Evolutionary conservation across 192 early-diverging fungal genomes (phyloP).

Genomic region (Backusella circina): DNA sequence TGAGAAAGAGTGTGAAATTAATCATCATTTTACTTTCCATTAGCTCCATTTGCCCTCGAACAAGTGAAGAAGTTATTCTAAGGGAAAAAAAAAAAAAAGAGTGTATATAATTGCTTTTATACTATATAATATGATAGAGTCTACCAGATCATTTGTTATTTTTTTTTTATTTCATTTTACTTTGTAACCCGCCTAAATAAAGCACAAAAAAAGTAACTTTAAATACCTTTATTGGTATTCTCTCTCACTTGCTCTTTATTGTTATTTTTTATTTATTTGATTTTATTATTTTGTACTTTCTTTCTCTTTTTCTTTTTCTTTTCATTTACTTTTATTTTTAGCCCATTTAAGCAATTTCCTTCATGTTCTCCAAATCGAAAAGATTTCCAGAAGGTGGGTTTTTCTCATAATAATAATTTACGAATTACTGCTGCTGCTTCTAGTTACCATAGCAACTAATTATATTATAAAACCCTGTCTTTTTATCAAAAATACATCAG

Average conservation of each 20-base stretch:
- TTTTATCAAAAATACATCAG: background rate
- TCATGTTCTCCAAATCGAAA: conserved; percentile 25
- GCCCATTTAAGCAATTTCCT: background rate
- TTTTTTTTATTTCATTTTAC: background rate
- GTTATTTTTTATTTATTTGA: conserved; percentile 1
- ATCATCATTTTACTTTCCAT: background rate
- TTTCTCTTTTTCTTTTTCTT: background rate
- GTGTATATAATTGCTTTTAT: background rate
- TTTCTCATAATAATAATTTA: background rate
- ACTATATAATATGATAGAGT: background rate
- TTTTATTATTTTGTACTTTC: background rate
- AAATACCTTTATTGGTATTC: background rate
- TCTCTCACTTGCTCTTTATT: background rate
- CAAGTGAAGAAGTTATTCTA: conserved; percentile 15
- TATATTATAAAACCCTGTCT: background rate
- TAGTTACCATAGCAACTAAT: background rate
- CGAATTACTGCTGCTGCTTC: background rate
- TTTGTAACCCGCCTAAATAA: conserved; percentile 6
- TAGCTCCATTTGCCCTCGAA: conserved; percentile 22
- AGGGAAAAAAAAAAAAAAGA: background rate
- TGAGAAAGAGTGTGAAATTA: background rate
- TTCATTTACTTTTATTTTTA: background rate
- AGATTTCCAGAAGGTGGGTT: conserved; percentile 17
- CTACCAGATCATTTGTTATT: background rate
- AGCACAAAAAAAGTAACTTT: conserved; percentile 11